Evolutionary conservation across 768 basidiomycete genomes (phyloP).

Genomic region (Scleroderma bovista): DNA sequence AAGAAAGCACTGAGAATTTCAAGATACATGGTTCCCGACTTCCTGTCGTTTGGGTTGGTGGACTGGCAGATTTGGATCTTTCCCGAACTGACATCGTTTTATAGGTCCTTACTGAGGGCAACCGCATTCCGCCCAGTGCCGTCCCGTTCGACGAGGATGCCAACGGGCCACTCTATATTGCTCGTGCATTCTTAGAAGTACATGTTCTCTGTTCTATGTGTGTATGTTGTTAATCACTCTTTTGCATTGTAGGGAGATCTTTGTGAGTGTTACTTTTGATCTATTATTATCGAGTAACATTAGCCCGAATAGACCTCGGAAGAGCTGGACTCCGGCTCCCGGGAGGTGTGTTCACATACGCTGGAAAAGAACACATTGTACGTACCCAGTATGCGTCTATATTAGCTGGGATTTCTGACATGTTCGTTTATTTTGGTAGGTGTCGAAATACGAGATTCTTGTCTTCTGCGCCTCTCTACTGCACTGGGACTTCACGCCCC

Average conservation of each 20-base stretch:
- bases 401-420: too few species aligned
- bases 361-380: slow-evolving; percentile 16
- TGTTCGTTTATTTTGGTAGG: slow-evolving; percentile 19
- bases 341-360: slow-evolving; percentile 29
- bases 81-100: background rate
- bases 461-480: slow-evolving; percentile 32
- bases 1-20: slow-evolving; percentile 25
- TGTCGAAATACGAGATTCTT: slow-evolving; percentile 29
- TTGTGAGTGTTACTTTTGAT: slow-evolving; percentile 18
- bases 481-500: slow-evolving; percentile 24
- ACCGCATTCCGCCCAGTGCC: slow-evolving; percentile 29
- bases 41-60: slow-evolving; percentile 29
- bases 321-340: slow-evolving; percentile 27
- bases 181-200: slow-evolving; percentile 26
- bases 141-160: slow-evolving; percentile 29
- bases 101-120: slow-evolving; percentile 26
- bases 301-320: slow-evolving; percentile 25
- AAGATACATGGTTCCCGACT: slow-evolving; percentile 22
- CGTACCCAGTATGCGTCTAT: background rate
- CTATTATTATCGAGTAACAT: too few species aligned
- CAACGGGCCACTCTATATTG: slow-evolving; percentile 25
- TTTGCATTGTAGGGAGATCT: slow-evolving; percentile 15
- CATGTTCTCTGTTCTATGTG: background rate
- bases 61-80: background rate
- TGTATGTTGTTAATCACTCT: background rate